Percentiles rank a stretch among this genome's conserved stretches.
Conservation (phyloP, 371 early-diverging fungal genomes). For the Blakeslea trispora region DNA sequence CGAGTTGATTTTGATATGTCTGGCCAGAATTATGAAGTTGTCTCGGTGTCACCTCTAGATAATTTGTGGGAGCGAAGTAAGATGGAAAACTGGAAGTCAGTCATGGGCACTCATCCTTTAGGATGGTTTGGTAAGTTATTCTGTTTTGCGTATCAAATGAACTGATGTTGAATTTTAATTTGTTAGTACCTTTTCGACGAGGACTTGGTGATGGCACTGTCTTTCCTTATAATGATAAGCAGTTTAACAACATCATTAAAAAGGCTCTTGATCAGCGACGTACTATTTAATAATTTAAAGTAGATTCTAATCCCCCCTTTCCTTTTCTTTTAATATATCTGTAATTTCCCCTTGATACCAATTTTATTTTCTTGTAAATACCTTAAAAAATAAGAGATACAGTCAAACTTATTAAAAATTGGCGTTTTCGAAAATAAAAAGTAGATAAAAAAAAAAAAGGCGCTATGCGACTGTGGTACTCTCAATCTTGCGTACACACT, state of each 20-base stretch:
- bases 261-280: slow-evolving; percentile 39
- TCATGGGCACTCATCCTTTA: slow-evolving; percentile 42
- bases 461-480: too few species aligned
- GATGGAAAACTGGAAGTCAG: slow-evolving; percentile 41
- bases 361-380: too few species aligned
- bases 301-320: too few species aligned
- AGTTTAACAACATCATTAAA: slow-evolving; percentile 38
- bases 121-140: slow-evolving; percentile 48
- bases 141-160: background rate
- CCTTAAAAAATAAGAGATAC: too few species aligned
- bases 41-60: slow-evolving; percentile 43
- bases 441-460: too few species aligned
- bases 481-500: too few species aligned
- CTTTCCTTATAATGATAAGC: slow-evolving; percentile 52
- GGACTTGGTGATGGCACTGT: slow-evolving; percentile 53
- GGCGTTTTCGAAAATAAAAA: too few species aligned
- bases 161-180: background rate
- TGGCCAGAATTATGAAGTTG: slow-evolving; percentile 51
- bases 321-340: too few species aligned
- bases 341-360: too few species aligned
- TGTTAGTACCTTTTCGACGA: slow-evolving; percentile 39
- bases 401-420: too few species aligned
- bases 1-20: slow-evolving; percentile 48
- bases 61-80: slow-evolving; percentile 50
- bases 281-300: slow-evolving; percentile 8